Percentiles rank a stretch among this genome's conserved stretches.
Conservation (phyloP, 805 yeast genomes). For the Kodamaea kakaduensis region DNA sequence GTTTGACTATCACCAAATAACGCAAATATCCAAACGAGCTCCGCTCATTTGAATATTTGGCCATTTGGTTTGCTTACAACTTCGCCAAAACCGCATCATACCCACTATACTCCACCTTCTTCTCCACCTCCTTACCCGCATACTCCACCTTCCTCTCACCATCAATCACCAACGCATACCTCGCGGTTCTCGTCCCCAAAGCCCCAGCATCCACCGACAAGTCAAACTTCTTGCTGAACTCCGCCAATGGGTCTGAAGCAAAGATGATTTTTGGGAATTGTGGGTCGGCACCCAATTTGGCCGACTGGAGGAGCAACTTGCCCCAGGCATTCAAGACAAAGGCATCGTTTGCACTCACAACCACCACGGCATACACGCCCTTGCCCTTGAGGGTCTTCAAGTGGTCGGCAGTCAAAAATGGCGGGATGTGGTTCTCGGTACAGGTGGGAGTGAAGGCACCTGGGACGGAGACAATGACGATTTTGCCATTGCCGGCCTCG, state of each 20-base stretch:
- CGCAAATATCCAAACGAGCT: too few species aligned
- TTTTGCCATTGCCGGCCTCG: slow-evolving; percentile 19
- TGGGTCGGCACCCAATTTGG: slow-evolving; percentile 11
- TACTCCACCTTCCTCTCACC: slow-evolving; percentile 28
- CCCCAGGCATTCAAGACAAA: slow-evolving; percentile 45
- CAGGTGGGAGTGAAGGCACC: slow-evolving; percentile 46
- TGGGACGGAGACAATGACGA: slow-evolving; percentile 38
- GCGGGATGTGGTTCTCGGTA: slow-evolving; percentile 43
- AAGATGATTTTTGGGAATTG: slow-evolving; percentile 27
- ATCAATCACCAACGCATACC: slow-evolving; percentile 37
- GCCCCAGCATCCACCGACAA: slow-evolving; percentile 34
- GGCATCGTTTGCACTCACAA: slow-evolving; percentile 41
- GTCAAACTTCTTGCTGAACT: slow-evolving; percentile 26
- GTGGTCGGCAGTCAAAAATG: slow-evolving; percentile 23
- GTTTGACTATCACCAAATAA: too few species aligned
- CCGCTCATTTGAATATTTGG: not conserved
- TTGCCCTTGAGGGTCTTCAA: slow-evolving; percentile 27
- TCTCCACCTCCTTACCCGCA: slow-evolving; percentile 31
- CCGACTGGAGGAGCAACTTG: slow-evolving; percentile 32
- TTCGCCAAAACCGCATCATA: slow-evolving; percentile 38
- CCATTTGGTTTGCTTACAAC: slow-evolving; percentile 19
- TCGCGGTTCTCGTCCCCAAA: slow-evolving; percentile 35
- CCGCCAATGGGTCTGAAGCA: slow-evolving; percentile 39
- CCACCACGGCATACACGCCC: slow-evolving; percentile 29
- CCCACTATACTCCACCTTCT: slow-evolving; percentile 34